Base-by-base conservation (phyloP, 108 stramenopile species). In the Bacterosira constricta region DNA sequence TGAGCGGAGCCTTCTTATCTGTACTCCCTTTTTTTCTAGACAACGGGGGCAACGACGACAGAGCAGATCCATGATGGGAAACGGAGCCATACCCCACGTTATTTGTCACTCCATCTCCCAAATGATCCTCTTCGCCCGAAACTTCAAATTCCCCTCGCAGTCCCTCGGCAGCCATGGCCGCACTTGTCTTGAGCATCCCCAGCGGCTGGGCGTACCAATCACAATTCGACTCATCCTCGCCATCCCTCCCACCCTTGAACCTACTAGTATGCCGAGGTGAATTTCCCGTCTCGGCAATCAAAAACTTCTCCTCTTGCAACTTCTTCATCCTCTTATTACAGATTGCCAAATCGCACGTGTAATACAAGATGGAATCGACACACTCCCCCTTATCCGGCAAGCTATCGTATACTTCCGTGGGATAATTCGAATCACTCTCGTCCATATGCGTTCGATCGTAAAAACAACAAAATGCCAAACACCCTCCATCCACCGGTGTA, bases 361-460 rank as follows among this genome's bases (percentile, higher is more conserved):
- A 94, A 60, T 91, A 94, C 29, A 84, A 79, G 66, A 94, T 94
- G 3, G 81, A 83, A 76, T 94, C 93, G 6, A 92, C 93, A 32
- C 77, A 74, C 21, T 78, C 77, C 15, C 93, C 93, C 45, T 77
- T 80, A 12, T 37, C 64, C 1, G 83, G 83, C 63, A 81, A 55
- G 18, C 39, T 39, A 67, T 66, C 83, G 17, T 67, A 63, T 13
- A 71, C 61, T 4, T 71, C 61, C n/a, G 59, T 44, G 29, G 47
- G 51, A 23, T 56, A 72, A 52, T 70, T 29, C 10, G 55, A 29
- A 30, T 63, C 13, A 6, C 50, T 31, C 11, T 46, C 39, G 35
- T 65, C 63, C 3, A 38, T 45, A 50, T 63, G 36, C 12, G 17
- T 9, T 11, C 64, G 60, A 50, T 70, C 77, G 42, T 58, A 34